Evolutionary conservation across 345 rosid species (phyloP).

Genomic region (Zanthoxylum bungeanum): DNA sequence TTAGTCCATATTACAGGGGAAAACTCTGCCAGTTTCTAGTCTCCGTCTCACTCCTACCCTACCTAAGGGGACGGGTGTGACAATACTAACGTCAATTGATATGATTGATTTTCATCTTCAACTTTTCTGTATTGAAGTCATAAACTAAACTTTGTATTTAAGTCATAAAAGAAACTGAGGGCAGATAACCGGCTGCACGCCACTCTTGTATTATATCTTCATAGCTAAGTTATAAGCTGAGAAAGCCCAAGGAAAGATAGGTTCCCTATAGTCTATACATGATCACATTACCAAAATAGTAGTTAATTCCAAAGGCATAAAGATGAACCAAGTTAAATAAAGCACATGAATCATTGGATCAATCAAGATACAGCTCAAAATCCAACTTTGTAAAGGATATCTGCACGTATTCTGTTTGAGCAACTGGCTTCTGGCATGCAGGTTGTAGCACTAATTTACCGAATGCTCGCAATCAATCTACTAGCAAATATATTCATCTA

Average conservation of each 20-base stretch:
- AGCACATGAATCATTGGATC: constrained; percentile 5
- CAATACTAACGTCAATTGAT: too few species aligned
- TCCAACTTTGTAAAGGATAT: background rate
- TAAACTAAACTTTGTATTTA: background rate
- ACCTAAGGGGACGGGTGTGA: too few species aligned
- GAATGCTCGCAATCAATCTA: constrained; percentile 3
- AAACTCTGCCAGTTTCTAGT: too few species aligned
- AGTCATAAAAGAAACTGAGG: background rate
- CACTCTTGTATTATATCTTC: background rate
- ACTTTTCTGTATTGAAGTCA: background rate
- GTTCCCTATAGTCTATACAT: background rate
- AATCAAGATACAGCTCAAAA: background rate
- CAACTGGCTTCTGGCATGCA: background rate
- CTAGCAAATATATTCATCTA: background rate
- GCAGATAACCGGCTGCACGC: background rate
- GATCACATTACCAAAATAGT: background rate
- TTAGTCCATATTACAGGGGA: too few species aligned
- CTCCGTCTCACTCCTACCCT: too few species aligned
- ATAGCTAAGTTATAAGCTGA: background rate
- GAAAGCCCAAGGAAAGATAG: constrained; percentile 5
- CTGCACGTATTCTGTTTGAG: background rate
- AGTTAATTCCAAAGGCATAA: background rate
- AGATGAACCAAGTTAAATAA: background rate
- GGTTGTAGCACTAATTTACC: background rate
- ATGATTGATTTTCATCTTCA: background rate